Percentiles rank a stretch among this genome's conserved stretches.
phyloP scores from a whole-genome alignment of 2,329 filamentous ascomycete species.

The Phymatotrichopsis omnivora region DNA sequence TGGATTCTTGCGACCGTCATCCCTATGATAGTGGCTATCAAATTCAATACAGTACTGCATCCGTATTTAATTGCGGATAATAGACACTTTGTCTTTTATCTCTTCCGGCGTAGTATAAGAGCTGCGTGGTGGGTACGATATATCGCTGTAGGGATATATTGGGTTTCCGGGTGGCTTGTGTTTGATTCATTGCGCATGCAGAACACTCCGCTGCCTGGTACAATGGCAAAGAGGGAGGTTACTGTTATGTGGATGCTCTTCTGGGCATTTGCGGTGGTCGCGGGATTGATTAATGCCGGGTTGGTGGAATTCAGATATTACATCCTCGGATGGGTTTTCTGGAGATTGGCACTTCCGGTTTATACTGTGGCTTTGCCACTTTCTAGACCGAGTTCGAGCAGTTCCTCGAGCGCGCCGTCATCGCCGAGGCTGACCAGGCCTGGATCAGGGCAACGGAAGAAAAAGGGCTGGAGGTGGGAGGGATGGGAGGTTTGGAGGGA shows the following conservation, averaged over 20 bases:
- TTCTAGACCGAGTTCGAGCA: too few species aligned
- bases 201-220: background rate
- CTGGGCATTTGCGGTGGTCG: conserved; percentile 57
- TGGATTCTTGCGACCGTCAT: conserved; percentile 11
- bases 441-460: background rate
- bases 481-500: conserved; percentile 46
- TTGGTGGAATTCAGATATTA: conserved; percentile 94
- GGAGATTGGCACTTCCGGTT: too few species aligned
- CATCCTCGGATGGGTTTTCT: conserved; percentile 89
- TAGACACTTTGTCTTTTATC: conserved; percentile 92
- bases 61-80: conserved; percentile 96
- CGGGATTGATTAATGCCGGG: conserved; percentile 78
- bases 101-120: conserved; percentile 75
- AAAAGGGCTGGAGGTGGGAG: conserved; percentile 14
- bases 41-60: conserved; percentile 89
- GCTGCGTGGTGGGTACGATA: conserved; percentile 55
- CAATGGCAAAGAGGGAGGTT: conserved; percentile 2
- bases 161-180: conserved; percentile 32
- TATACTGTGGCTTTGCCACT: too few species aligned
- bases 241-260: conserved; percentile 38
- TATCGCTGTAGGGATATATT: conserved; percentile 58
- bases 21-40: conserved; percentile 11
- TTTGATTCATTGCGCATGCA: conserved; percentile 1
- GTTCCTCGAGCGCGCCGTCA: conserved; percentile 7
- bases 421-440: conserved; percentile 7